A percentile compares a stretch with the other conserved stretches of the same genome.
These are phyloP conservation scores for Boletus pseudo-olivaceus DNA, from an alignment of 768 basidiomycete genomes.

Conservation along the genomic window DNA sequence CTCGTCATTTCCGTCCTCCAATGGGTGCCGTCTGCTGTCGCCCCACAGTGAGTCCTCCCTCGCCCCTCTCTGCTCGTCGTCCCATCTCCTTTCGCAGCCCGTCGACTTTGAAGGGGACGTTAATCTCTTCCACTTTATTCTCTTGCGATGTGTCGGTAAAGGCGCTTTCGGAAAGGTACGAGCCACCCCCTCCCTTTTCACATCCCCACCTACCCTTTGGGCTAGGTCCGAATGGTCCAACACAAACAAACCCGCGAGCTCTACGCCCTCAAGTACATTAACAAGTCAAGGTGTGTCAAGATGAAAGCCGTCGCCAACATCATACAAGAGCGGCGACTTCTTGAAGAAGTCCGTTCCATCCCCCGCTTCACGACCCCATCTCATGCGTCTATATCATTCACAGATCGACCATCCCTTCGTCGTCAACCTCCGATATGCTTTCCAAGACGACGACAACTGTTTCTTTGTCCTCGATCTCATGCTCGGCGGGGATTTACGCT, in stretches of 20 bases:
- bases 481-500: slow-evolving; percentile 92
- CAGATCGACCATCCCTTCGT: slow-evolving; percentile 95
- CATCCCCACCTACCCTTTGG: slow-evolving; percentile 6
- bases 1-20: not conserved
- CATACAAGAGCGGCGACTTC: slow-evolving; percentile 88
- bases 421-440: slow-evolving; percentile 93
- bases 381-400: not conserved
- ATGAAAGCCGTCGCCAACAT: slow-evolving; percentile 99
- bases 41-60: slow-evolving; percentile 53
- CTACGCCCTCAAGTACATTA: slow-evolving; percentile 99
- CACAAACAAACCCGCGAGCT: slow-evolving; percentile 97
- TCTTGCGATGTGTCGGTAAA: slow-evolving; percentile 95
- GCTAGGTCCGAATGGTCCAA: slow-evolving; percentile 95
- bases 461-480: slow-evolving; percentile 98
- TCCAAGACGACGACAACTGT: slow-evolving; percentile 97
- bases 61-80: not conserved
- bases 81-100: slow-evolving; percentile 47
- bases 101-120: slow-evolving; percentile 95
- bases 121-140: slow-evolving; percentile 95
- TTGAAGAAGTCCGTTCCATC: slow-evolving; percentile 76
- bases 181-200: not conserved
- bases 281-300: slow-evolving; percentile 96
- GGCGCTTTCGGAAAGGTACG: slow-evolving; percentile 96
- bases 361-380: not conserved
- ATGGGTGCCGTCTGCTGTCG: slow-evolving; percentile 87